Conservation (phyloP, 129 eudicot species). For the Tanacetum coccineum region DNA sequence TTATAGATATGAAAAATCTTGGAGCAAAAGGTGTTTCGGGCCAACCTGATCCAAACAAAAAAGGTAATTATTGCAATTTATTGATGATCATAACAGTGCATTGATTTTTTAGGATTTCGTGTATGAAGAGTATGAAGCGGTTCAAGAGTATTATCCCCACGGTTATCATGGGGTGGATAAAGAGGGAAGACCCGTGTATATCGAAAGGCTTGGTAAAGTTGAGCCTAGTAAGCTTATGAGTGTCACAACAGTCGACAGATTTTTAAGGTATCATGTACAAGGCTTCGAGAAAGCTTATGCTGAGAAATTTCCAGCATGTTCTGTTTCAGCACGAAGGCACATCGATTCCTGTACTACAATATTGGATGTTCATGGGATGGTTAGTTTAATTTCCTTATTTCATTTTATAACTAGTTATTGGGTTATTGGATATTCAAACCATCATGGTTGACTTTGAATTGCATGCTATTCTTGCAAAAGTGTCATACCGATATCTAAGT, state of each 20-base stretch:
- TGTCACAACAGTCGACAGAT: slow-evolving; percentile 76
- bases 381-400: slow-evolving; percentile 22
- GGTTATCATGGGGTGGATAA: slow-evolving; percentile 88
- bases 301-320: slow-evolving; percentile 92
- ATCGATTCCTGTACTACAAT: slow-evolving; percentile 80
- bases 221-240: slow-evolving; percentile 85
- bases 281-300: slow-evolving; percentile 79
- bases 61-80: neutral
- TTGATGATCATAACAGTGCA: neutral
- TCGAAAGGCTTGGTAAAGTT: slow-evolving; percentile 77
- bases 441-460: neutral
- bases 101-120: slow-evolving; percentile 51
- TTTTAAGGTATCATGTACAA: slow-evolving; percentile 75
- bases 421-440: no score
- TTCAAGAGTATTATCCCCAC: slow-evolving; percentile 71
- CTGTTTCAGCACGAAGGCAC: slow-evolving; percentile 80
- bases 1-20: neutral
- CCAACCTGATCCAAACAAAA: no score
- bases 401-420: no score
- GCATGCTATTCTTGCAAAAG: neutral
- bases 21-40: neutral
- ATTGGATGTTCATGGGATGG: slow-evolving; percentile 89
- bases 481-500: no score
- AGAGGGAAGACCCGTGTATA: slow-evolving; percentile 75
- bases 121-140: slow-evolving; percentile 69